phyloP scores from a whole-genome alignment of 495 filamentous ascomycete genomes.

The Aspergillus sclerotioniger region DNA sequence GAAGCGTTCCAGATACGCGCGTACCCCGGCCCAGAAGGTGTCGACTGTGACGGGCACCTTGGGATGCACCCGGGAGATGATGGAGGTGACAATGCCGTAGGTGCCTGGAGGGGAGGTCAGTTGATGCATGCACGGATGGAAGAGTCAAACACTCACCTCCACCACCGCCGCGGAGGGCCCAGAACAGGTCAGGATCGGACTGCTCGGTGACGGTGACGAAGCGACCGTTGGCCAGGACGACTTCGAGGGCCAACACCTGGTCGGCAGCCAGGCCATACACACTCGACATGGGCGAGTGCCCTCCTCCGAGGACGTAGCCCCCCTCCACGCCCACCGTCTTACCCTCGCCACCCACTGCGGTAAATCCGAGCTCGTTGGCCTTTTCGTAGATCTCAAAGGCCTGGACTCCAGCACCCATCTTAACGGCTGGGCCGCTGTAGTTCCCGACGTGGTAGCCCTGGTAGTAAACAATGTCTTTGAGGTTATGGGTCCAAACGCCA shows the following conservation, averaged over 20 bases:
- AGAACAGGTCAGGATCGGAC: constrained; percentile 60
- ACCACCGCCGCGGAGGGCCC: constrained; percentile 44
- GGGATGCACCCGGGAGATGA: constrained; percentile 45
- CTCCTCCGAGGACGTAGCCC: constrained; percentile 44
- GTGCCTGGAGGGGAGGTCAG: constrained; percentile 22
- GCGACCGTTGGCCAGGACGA: constrained; percentile 56
- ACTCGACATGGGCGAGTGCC: constrained; percentile 30
- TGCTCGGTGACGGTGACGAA: constrained; percentile 49
- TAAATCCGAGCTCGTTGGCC: constrained; percentile 45
- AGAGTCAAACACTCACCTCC: constrained; percentile 15
- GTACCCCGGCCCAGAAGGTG: constrained; percentile 50
- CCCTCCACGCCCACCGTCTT: constrained; percentile 41
- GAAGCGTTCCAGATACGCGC: constrained; percentile 48
- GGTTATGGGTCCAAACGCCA: constrained; percentile 58
- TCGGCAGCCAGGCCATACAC: constrained; percentile 36
- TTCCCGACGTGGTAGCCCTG: constrained; percentile 29
- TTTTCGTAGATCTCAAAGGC: constrained; percentile 49
- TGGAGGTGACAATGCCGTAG: constrained; percentile 52
- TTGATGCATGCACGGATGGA: no score
- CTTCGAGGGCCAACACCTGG: constrained; percentile 44
- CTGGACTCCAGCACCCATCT: constrained; percentile 57
- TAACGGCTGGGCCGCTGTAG: constrained; percentile 52
- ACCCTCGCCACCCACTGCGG: constrained; percentile 55
- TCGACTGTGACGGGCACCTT: constrained; percentile 40
- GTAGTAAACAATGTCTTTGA: constrained; percentile 46